Base-by-base conservation (phyloP, 805 yeast species). In the Lachancea fermentati region DNA sequence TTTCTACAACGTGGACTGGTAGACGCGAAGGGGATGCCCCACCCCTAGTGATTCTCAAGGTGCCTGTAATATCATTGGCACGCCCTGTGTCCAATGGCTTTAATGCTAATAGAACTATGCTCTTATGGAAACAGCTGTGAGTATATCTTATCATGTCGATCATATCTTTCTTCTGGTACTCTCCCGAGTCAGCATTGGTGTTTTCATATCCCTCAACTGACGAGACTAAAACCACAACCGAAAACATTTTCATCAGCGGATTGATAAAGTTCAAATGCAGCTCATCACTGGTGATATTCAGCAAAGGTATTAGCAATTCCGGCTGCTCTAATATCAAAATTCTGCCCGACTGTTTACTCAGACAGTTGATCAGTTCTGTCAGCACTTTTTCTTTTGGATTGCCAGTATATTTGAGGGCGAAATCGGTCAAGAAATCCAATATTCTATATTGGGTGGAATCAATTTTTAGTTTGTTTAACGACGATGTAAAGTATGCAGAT, bases 41-140 rank as follows among this genome's bases (percentile, higher is more conserved):
- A 0, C 95, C 95, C 36, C 63, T 65, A 0, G 79, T 61, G 0
- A 87, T 69, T 0, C 75, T 67, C 30, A 87, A 54, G 3, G 80
- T 69, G 1, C 96, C 96, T 0, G 95, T 81, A 2, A 85, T 74
- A 55, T 87, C 96, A 33, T 74, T 76, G 0, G 96, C 95, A 50
- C 86, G 69, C 0, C 95, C 95, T 0, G 95, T 85, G 3, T 74
- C 68, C 44, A 87, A 63, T 1, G 95, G 88, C 50, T 75, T 73
- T 26, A 86, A 54, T 15, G 72, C 67, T n/a, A 86, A 48, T 1
- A 52, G 43, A 2, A 47, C 56, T 3, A 53, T 41, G 13, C 59
- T 47, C 37, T 54, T 54, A 47, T 57, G 54, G 17, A 54, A 46
- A 30, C 54, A 44, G 4, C 43, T 32, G 11, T 46, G 38, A 7